Conservation (phyloP, 192 early-diverging fungal genomes). For the Umbelopsis isabellina region DNA sequence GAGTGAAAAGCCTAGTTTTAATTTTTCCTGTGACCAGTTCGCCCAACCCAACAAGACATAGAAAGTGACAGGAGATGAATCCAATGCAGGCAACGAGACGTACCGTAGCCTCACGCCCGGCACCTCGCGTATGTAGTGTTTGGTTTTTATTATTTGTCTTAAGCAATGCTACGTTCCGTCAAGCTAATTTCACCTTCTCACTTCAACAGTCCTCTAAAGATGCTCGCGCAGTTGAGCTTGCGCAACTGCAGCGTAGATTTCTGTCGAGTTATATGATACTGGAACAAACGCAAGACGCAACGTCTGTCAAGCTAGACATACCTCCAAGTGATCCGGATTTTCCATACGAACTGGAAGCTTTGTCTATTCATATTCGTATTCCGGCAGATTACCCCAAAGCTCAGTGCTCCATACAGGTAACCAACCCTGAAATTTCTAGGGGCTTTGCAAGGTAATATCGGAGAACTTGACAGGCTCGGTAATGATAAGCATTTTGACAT, state of each 20-base stretch:
- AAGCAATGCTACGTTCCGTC: not conserved
- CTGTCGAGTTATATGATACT: slow-evolving; percentile 9
- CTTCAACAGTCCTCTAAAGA: slow-evolving; percentile 7
- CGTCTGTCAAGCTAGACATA: slow-evolving; percentile 32
- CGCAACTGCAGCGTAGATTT: slow-evolving; percentile 19
- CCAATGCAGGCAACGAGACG: slow-evolving; percentile 1
- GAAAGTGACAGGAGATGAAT: slow-evolving; percentile 1
- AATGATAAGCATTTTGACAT: slow-evolving; percentile 6
- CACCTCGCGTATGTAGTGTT: slow-evolving; percentile 1
- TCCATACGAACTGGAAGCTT: slow-evolving; percentile 70
- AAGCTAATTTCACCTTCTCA: not conserved
- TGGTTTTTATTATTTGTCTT: not conserved
- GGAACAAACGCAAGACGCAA: slow-evolving; percentile 14
- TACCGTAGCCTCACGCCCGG: not conserved
- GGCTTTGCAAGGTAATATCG: slow-evolving; percentile 46
- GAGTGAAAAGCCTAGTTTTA: not conserved
- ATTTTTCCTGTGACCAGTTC: slow-evolving; percentile 15
- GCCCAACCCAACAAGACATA: not conserved
- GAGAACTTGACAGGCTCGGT: slow-evolving; percentile 2
- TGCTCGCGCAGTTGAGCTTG: slow-evolving; percentile 23
- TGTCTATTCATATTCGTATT: slow-evolving; percentile 63
- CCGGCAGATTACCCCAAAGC: slow-evolving; percentile 58
- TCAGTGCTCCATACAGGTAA: slow-evolving; percentile 39
- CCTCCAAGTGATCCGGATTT: slow-evolving; percentile 76
- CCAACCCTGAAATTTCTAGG: slow-evolving; percentile 57